Base-by-base conservation (phyloP, 768 basidiomycete genomes). In the Tulasnella sp. region DNA sequence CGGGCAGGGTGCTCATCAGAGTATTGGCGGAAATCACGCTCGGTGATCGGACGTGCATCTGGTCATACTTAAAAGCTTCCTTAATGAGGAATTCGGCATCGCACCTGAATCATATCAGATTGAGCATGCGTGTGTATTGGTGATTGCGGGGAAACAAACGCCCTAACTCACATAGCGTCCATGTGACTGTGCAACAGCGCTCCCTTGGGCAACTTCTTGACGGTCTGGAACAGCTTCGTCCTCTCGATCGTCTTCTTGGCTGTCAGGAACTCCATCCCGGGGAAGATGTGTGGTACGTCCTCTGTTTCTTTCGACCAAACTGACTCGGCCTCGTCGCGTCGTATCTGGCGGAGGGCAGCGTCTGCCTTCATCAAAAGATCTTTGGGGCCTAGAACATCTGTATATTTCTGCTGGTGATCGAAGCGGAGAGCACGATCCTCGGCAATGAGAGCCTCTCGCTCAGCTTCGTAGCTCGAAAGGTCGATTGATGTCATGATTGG, bases 121-220 rank as follows among this genome's bases (percentile, higher is more conserved):
- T 23, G 43, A 26, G 27, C 41, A 21, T 10, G 10, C 13, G n/a
- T n/a, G n/a, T n/a, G n/a, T 38, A 7, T 38, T 38, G 34, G 15
- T 38, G 34, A 23, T 10, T 21, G 7, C 27, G 15, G 2, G 17
- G 41, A 32, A 56, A 38, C 3, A 19, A 7, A 44, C 21, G 51
- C 19, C 30, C 9, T 44, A 15, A 60, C 47, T 59, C 42, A 62
- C 61, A 49, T 62, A 5, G 85, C 82, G 65, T 86, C 85, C n/a
- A 89, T 73, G 67, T 89, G 87, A 0, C 76, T 80, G 64, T 89
- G 86, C 13, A 90, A 73, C 3, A 89, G 74, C 0, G 78, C 85
- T 42, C 87, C 88, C 70, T 88, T 89, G 1, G 87, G 87, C 84
- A 89, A 86, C 84, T 82, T 83, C 65, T 73, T 76, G 58, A 88